These are phyloP conservation scores for Lolium multiflorum DNA, from an alignment of 176 grass and related monocot genomes.

Conservation along the genomic window DNA sequence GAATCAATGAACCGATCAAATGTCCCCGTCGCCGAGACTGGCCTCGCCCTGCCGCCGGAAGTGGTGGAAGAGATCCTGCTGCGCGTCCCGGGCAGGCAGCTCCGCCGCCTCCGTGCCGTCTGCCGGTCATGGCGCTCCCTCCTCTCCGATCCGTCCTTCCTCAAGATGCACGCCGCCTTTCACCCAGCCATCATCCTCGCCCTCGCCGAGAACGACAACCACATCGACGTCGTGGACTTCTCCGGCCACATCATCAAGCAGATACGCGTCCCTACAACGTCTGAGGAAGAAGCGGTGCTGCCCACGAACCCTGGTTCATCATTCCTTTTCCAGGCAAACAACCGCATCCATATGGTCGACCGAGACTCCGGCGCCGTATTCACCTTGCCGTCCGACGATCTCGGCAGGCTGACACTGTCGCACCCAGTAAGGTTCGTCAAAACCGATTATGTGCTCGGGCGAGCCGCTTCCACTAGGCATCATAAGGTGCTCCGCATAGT, in stretches of 20 bases:
- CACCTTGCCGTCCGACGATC: neutral
- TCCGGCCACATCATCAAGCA: neutral
- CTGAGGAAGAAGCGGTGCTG: neutral
- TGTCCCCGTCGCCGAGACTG: neutral
- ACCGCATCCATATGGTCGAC: neutral
- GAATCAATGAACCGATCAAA: neutral
- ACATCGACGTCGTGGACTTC: neutral
- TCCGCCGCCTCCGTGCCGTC: neutral
- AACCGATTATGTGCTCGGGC: neutral
- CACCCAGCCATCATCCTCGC: neutral
- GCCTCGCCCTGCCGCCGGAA: neutral
- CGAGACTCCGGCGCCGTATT: neutral
- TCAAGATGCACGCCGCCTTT: neutral
- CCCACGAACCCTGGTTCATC: neutral
- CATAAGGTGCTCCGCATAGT: neutral
- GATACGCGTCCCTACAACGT: neutral
- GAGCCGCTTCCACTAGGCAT: neutral
- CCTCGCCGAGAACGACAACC: neutral
- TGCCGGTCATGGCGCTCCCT: neutral
- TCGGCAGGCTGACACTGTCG: too few species aligned
- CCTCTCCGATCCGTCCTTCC: neutral
- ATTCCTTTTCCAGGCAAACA: neutral
- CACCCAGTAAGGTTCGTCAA: too few species aligned
- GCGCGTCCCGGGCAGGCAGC: neutral
- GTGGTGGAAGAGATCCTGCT: slow-evolving; percentile 21